Percentiles rank a stretch among this genome's conserved stretches.
Conservation (phyloP, 2,329 filamentous ascomycete species). For the Ophiostoma pallidulum region DNA sequence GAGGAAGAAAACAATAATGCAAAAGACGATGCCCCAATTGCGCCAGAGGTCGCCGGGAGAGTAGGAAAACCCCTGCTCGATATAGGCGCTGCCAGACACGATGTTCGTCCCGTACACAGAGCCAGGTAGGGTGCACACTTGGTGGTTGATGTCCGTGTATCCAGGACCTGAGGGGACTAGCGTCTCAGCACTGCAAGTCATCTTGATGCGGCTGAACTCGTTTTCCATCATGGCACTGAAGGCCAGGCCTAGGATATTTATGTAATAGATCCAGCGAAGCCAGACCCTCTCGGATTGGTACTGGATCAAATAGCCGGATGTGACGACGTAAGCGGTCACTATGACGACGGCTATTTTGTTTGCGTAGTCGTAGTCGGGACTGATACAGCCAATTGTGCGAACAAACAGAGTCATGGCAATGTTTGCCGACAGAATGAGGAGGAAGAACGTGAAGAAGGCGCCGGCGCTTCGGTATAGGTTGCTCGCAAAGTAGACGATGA, state of each 20-base stretch:
- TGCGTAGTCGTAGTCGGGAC: constrained; percentile 75
- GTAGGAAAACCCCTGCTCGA: constrained; percentile 61
- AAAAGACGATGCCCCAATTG: constrained; percentile 73
- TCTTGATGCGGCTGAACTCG: constrained; percentile 61
- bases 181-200: constrained; percentile 59
- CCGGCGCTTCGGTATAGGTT: constrained; percentile 59
- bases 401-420: constrained; percentile 71
- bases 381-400: constrained; percentile 62
- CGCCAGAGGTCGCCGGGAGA: constrained; percentile 61
- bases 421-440: constrained; percentile 60
- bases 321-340: constrained; percentile 74
- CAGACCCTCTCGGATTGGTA: constrained; percentile 66
- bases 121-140: constrained; percentile 73
- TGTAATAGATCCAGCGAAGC: constrained; percentile 75
- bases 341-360: constrained; percentile 72
- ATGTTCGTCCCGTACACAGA: constrained; percentile 53
- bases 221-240: constrained; percentile 80
- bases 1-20: constrained; percentile 67
- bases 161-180: constrained; percentile 62
- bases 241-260: constrained; percentile 60
- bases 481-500: constrained; percentile 75
- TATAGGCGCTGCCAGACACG: constrained; percentile 60
- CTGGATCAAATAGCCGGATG: constrained; percentile 76
- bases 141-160: constrained; percentile 62
- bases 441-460: constrained; percentile 68